Percentiles rank a stretch among this genome's conserved stretches.
phyloP scores from a whole-genome alignment of 1,139 yeast genomes.

The Suhomyces choctaworum region DNA sequence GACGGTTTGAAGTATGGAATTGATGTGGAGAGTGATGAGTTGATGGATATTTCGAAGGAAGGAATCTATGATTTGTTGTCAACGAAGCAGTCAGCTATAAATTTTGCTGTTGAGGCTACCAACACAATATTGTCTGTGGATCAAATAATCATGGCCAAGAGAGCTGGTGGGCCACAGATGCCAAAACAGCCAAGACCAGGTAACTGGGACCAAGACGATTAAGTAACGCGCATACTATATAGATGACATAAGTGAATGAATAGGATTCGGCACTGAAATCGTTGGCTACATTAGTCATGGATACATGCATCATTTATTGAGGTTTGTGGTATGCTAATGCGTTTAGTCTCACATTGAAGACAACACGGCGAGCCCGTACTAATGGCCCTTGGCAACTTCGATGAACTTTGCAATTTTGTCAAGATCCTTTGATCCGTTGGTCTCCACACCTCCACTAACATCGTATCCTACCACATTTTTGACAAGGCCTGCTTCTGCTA shows the following conservation, averaged over 20 bases:
- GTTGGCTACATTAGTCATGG: too few relatives aligned
- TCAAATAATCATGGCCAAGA: conserved; percentile 90
- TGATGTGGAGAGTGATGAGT: conserved; percentile 26
- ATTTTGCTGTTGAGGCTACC: conserved; percentile 95
- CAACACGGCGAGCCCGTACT: too few relatives aligned
- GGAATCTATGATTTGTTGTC: conserved; percentile 79
- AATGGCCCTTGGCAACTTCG: conserved; percentile 1
- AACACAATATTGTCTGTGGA: conserved; percentile 86
- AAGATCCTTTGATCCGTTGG: conserved; percentile 65
- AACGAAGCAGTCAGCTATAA: conserved; percentile 82
- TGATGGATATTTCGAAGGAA: conserved; percentile 63
- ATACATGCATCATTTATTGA: too few relatives aligned
- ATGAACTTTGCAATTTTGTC: conserved; percentile 31
- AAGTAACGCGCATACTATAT: conserved; percentile 14
- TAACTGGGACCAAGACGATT: conserved; percentile 97
- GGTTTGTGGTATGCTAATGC: too few relatives aligned
- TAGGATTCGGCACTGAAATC: too few relatives aligned
- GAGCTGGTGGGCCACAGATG: conserved; percentile 96
- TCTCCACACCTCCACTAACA: conserved; percentile 91
- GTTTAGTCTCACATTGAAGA: too few relatives aligned
- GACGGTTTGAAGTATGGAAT: conserved; percentile 53
- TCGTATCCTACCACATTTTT: conserved; percentile 78
- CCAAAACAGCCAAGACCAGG: conserved; percentile 89
- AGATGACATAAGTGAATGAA: neutral
- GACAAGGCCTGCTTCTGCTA: conserved; percentile 47